Percentiles rank a stretch among this genome's conserved stretches.
These are phyloP conservation scores for Aspergillus viridinutans DNA, from an alignment of 2,329 filamentous ascomycete species.

Conservation along the genomic window DNA sequence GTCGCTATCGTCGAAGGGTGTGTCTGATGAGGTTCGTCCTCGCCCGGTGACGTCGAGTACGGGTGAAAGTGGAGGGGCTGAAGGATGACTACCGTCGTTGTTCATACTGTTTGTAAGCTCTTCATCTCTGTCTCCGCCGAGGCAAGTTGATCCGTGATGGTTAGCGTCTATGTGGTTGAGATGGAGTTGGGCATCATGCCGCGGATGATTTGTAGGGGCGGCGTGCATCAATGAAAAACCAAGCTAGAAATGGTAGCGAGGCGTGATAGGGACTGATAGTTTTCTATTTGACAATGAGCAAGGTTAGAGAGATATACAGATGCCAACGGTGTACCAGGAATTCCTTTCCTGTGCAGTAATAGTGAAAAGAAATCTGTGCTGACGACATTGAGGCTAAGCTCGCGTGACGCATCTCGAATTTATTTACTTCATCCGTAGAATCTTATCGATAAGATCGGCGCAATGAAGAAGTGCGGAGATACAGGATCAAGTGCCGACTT, in stretches of 20 bases:
- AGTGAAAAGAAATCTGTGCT: not conserved
- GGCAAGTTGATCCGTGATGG: not conserved
- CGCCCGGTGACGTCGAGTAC: constrained; percentile 12
- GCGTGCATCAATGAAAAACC: not conserved
- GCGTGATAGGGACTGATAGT: not conserved
- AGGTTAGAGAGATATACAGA: not conserved
- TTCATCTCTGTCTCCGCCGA: constrained; percentile 7
- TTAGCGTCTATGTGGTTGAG: not conserved
- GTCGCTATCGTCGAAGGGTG: constrained; percentile 10
- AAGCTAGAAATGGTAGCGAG: not conserved
- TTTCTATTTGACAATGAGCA: not conserved
- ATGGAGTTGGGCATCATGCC: not conserved
- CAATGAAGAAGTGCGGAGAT: not conserved
- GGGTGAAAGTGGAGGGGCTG: constrained; percentile 7
- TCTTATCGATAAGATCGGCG: not conserved
- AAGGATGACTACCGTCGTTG: constrained; percentile 6
- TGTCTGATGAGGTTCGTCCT: constrained; percentile 13
- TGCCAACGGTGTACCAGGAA: not conserved
- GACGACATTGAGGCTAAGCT: not conserved
- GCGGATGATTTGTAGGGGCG: not conserved
- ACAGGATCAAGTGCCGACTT: not conserved
- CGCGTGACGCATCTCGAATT: not conserved
- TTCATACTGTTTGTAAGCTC: constrained; percentile 19
- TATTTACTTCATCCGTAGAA: not conserved
- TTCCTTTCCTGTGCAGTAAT: not conserved